Percentiles rank a stretch among this genome's conserved stretches.
Conservation (phyloP, 768 basidiomycete genomes). For the Lactarius evosmus region DNA sequence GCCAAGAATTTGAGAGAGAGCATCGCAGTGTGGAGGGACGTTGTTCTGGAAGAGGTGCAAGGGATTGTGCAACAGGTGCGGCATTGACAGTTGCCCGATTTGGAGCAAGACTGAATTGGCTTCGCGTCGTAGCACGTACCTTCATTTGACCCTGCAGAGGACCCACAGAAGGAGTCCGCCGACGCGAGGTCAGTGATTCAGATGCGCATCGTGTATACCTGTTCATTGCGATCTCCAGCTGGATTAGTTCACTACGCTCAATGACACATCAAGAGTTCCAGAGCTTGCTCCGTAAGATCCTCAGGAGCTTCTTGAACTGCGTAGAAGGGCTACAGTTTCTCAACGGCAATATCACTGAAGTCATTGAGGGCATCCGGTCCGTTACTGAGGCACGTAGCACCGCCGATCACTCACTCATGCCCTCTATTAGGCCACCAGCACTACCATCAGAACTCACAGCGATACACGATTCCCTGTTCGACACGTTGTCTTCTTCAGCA, state of each 20-base stretch:
- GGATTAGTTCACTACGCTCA: slow-evolving; percentile 56
- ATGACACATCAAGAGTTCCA: slow-evolving; percentile 72
- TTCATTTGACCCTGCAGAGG: slow-evolving; percentile 54
- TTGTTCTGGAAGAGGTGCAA: slow-evolving; percentile 59
- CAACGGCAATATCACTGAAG: slow-evolving; percentile 51
- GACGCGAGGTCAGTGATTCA: slow-evolving; percentile 13
- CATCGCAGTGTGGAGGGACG: slow-evolving; percentile 64
- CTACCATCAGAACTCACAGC: slow-evolving; percentile 43
- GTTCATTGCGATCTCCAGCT: slow-evolving; percentile 29
- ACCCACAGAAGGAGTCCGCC: slow-evolving; percentile 34
- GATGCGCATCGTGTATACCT: not conserved
- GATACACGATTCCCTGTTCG: slow-evolving; percentile 64
- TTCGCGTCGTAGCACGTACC: slow-evolving; percentile 51
- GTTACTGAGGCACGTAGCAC: slow-evolving; percentile 21
- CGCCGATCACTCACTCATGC: not conserved
- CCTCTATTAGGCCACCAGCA: slow-evolving; percentile 37
- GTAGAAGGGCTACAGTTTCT: slow-evolving; percentile 68
- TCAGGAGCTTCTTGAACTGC: slow-evolving; percentile 56
- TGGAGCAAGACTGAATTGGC: not conserved
- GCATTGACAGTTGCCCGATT: slow-evolving; percentile 13
- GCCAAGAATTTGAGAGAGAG: slow-evolving; percentile 71
- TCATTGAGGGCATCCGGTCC: slow-evolving; percentile 50
- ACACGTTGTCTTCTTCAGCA: slow-evolving; percentile 73
- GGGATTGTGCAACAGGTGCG: slow-evolving; percentile 58
- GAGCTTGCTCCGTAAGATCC: slow-evolving; percentile 56